Evolutionary conservation across 306 rosid genomes (phyloP).

Genomic region (Alnus rubra): DNA sequence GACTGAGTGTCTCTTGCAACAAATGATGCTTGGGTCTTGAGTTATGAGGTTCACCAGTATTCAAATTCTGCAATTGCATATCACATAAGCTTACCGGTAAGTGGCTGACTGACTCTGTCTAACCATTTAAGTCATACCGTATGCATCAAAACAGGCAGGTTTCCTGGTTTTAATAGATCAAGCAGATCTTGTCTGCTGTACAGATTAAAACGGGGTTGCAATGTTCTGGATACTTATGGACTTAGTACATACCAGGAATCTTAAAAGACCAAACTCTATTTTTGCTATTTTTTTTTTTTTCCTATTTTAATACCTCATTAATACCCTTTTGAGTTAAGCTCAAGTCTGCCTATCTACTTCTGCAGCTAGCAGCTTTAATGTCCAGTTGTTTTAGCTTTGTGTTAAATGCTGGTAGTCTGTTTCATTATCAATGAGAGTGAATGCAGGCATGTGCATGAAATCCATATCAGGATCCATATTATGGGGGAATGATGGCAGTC

Average conservation of each 20-base stretch:
- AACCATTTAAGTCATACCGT: background rate
- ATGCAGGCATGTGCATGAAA: too few species aligned
- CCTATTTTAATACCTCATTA: background rate
- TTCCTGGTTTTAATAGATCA: background rate
- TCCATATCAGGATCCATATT: slow-evolving; percentile 72
- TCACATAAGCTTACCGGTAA: too few species aligned
- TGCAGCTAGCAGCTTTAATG: too few species aligned
- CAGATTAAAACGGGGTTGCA: background rate
- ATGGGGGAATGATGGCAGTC: slow-evolving; percentile 85
- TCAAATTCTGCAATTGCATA: background rate
- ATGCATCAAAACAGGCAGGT: background rate
- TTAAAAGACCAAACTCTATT: background rate
- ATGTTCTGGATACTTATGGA: too few species aligned
- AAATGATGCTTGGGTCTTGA: background rate
- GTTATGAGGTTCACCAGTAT: background rate
- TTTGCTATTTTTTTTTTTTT: background rate
- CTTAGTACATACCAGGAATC: background rate
- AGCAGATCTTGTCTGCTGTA: background rate
- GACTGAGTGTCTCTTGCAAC: background rate
- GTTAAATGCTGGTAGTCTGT: too few species aligned
- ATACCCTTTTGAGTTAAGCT: background rate
- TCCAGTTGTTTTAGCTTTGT: too few species aligned
- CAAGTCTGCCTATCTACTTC: too few species aligned
- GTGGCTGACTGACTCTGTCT: background rate
- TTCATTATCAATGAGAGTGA: too few species aligned